Evolutionary conservation across 306 rosid species (phyloP).

Genomic region (Mimosa bimucronata): DNA sequence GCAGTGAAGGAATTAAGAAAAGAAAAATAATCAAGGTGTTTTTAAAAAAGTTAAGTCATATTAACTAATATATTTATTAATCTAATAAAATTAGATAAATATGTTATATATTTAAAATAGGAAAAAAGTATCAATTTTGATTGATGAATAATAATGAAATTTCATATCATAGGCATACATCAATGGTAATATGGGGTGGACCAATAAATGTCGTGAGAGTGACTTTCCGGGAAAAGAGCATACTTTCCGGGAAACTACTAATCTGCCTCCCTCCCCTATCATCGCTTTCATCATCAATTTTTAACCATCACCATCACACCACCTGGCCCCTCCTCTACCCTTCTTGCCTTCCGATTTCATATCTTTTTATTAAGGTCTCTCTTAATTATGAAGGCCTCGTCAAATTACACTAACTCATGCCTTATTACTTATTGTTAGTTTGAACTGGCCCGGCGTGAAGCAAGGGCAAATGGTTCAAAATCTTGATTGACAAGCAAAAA

Average conservation of each 20-base stretch:
- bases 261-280: constrained; percentile 42
- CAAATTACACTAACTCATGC: neutral
- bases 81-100: too few relatives aligned
- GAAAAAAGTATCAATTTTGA: neutral
- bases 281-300: constrained; percentile 60
- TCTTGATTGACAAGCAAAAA: neutral
- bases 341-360: neutral
- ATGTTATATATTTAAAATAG: too few relatives aligned
- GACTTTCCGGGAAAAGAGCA: constrained; percentile 64
- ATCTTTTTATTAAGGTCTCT: neutral
- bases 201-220: constrained; percentile 56
- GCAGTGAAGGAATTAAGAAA: too few relatives aligned
- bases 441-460: constrained; percentile 5
- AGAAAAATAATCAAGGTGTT: too few relatives aligned
- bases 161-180: constrained; percentile 37
- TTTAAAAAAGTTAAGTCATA: too few relatives aligned
- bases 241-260: constrained; percentile 71
- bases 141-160: constrained; percentile 26
- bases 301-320: constrained; percentile 51
- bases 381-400: neutral
- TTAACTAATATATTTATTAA: too few relatives aligned
- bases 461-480: neutral
- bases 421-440: neutral
- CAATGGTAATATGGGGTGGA: constrained; percentile 41
- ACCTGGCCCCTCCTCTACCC: constrained; percentile 1